phyloP scores from a whole-genome alignment of 106 monocot species.

The Cymbidium sinense region DNA sequence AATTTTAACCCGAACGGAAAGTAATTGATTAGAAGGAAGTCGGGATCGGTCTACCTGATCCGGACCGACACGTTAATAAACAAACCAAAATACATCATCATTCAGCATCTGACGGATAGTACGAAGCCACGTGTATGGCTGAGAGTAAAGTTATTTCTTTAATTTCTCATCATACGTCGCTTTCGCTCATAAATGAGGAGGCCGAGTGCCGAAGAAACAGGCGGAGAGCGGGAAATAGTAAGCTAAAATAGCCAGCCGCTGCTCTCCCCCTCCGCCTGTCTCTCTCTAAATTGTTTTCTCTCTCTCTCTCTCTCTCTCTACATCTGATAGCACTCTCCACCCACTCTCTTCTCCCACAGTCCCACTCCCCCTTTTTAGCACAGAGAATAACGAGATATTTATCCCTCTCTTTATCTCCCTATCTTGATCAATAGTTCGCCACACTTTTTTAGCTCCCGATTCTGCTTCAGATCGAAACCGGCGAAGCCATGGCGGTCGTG shows the following conservation, averaged over 20 bases:
- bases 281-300: background rate
- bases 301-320: background rate
- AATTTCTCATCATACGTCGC: constrained; percentile 9
- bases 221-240: constrained; percentile 3
- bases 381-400: background rate
- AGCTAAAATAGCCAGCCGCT: background rate
- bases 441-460: background rate
- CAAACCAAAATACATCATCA: too few species aligned
- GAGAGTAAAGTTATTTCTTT: background rate
- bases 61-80: background rate
- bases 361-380: background rate
- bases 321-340: too few species aligned
- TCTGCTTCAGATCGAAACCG: background rate
- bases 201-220: background rate
- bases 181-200: background rate
- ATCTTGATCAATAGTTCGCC: background rate
- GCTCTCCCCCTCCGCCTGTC: background rate
- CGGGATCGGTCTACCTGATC: background rate
- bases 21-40: background rate
- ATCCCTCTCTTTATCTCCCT: background rate
- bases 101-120: background rate
- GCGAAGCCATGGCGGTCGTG: constrained; percentile 7
- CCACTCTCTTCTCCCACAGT: background rate
- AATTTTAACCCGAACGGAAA: too few species aligned
- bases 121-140: background rate